Conservation (phyloP, 1,139 yeast genomes). For the Hansenula lynferdii region DNA sequence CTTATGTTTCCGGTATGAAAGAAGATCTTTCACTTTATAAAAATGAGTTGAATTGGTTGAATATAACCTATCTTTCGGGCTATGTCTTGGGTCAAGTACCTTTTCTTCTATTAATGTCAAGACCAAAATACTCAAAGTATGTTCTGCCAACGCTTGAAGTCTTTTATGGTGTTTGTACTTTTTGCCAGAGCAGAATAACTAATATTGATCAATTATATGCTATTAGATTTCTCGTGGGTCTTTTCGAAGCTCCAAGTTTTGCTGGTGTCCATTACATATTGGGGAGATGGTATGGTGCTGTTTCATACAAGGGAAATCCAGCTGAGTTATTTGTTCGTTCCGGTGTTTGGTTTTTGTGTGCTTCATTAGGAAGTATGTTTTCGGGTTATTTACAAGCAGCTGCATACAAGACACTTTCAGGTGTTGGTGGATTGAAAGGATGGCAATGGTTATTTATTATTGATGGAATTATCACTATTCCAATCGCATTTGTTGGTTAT, state of each 20-base stretch:
- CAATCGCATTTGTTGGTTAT: background rate
- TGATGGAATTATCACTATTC: background rate
- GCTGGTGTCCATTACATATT: background rate
- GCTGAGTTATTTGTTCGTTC: background rate
- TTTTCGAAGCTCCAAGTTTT: background rate
- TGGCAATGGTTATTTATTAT: background rate
- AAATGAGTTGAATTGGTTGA: background rate
- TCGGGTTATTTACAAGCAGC: background rate
- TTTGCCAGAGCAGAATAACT: background rate
- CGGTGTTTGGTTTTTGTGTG: background rate
- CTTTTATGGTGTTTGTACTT: background rate
- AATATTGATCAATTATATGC: background rate
- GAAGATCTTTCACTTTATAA: conserved; percentile 23
- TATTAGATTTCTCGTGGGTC: background rate
- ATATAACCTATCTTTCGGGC: background rate
- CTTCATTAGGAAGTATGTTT: background rate
- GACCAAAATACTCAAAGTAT: background rate
- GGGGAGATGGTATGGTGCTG: background rate
- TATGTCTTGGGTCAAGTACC: background rate
- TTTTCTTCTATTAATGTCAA: background rate
- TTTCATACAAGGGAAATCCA: background rate
- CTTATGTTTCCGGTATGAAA: conserved; percentile 35
- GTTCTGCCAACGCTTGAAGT: background rate
- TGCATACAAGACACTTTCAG: background rate
- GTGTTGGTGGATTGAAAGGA: background rate